These are phyloP conservation scores for Skeletonema marinoi DNA, from an alignment of 108 stramenopile genomes.

Conservation along the genomic window DNA sequence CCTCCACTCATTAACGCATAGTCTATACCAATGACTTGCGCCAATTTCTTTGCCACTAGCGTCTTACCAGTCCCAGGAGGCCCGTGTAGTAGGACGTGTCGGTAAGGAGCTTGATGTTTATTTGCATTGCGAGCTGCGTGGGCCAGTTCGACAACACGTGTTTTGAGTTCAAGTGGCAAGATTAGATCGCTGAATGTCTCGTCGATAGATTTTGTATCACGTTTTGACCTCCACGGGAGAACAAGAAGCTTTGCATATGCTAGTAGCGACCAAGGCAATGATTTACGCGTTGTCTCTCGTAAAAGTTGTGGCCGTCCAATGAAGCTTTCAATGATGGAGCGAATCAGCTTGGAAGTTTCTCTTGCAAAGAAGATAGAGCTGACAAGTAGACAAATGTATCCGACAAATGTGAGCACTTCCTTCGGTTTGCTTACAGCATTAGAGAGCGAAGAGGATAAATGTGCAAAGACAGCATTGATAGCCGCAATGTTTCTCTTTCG, in stretches of 20 bases:
- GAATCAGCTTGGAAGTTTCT: slow-evolving; percentile 49
- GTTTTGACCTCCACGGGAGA: slow-evolving; percentile 14
- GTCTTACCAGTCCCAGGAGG: slow-evolving; percentile 85
- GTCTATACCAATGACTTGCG: slow-evolving; percentile 71
- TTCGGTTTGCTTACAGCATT: slow-evolving; percentile 40
- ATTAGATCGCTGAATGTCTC: slow-evolving; percentile 63
- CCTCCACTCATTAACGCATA: slow-evolving; percentile 90
- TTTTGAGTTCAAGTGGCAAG: slow-evolving; percentile 62
- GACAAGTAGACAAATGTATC: slow-evolving; percentile 38
- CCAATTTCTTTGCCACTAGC: slow-evolving; percentile 65
- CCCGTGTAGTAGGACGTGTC: slow-evolving; percentile 73
- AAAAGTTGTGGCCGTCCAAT: slow-evolving; percentile 78
- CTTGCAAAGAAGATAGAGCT: slow-evolving; percentile 50
- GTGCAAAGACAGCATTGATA: slow-evolving; percentile 53
- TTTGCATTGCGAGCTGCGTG: slow-evolving; percentile 69
- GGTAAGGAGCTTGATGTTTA: slow-evolving; percentile 72
- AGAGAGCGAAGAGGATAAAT: slow-evolving; percentile 25
- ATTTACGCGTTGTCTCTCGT: slow-evolving; percentile 71
- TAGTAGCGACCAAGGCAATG: slow-evolving; percentile 29
- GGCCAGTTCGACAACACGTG: slow-evolving; percentile 65
- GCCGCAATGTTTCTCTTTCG: slow-evolving; percentile 64
- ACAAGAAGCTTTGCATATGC: slow-evolving; percentile 7
- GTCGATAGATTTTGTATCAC: slow-evolving; percentile 21
- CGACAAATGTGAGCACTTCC: slow-evolving; percentile 47
- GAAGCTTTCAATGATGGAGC: slow-evolving; percentile 59